Conservation (phyloP, 345 rosid genomes). For the Eucalyptus lansdowneana region DNA sequence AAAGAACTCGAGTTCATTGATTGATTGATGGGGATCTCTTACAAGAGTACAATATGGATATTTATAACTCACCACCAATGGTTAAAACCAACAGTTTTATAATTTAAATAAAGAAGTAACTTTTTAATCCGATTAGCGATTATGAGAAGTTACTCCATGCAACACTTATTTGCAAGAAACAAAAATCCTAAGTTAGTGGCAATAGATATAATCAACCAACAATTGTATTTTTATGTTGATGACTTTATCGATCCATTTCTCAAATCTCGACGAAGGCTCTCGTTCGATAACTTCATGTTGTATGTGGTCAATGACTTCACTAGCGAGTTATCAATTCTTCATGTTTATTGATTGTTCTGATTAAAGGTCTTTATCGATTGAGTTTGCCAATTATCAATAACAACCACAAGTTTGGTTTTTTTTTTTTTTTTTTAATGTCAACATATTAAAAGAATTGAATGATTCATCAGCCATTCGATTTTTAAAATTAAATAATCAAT, state of each 20-base stretch:
- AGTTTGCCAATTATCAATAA: not conserved
- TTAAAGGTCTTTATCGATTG: too few relatives aligned
- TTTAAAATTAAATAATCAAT: too few relatives aligned
- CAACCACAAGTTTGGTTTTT: not conserved
- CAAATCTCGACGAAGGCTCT: not conserved
- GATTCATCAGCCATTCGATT: too few relatives aligned
- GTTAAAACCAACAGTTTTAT: too few relatives aligned
- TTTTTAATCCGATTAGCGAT: not conserved
- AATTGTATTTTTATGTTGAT: not conserved
- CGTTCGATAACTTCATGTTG: too few relatives aligned
- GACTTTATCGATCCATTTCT: not conserved
- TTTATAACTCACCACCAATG: not conserved
- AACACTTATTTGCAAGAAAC: not conserved
- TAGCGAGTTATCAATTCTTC: too few relatives aligned
- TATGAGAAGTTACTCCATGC: not conserved
- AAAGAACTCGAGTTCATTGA: not conserved
- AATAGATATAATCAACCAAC: not conserved
- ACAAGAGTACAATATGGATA: not conserved
- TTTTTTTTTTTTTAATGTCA: too few relatives aligned
- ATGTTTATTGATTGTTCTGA: too few relatives aligned
- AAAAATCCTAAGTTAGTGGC: too few relatives aligned
- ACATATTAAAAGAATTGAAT: too few relatives aligned
- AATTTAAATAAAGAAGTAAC: not conserved
- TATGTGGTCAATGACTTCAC: not conserved
- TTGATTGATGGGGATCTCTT: not conserved